Base-by-base conservation (phyloP, 345 rosid species). In the Durio zibethinus region DNA sequence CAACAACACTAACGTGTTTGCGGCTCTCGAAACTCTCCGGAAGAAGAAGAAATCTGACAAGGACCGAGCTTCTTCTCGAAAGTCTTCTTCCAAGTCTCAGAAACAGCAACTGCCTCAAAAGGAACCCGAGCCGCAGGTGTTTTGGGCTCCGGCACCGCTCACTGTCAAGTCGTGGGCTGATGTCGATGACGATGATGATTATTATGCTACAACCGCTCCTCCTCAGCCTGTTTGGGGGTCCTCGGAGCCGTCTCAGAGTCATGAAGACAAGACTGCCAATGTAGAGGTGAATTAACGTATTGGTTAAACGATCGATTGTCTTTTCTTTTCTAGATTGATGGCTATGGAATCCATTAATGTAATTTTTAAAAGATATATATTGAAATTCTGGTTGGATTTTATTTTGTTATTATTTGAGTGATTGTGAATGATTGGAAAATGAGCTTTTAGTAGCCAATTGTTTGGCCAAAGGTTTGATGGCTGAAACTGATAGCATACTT, bases 131-230 rank as follows among this genome's bases (percentile, higher is more conserved):
- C 70, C 85, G 29, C 83, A 71, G 78, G 92, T 87, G 10, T 87
- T 84, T 71, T 89, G 92, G 92, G 79, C 86, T 0, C 89, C 89
- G 60, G 68, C 87, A 25, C 88, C 90, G 0, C 72, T 87, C 74
- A 86, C 77, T 70, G 84, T 48, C 40, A 82, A 80, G 78, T 86
- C 90, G 40, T 89, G 92, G 92, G 92, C 89, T 7, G 92, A 89
- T 81, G 82, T 89, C 3, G 90, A 85, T 40, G 90, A 87, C 4
- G 92, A 89, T 3, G 92, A 89, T 1, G 92, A 89, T 72, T 89
- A 84, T 62, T 89, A 80, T 45, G 87, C 87, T 40, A 89, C 90
- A 76, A 75, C 90, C 42, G 90, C 85, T 40, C 90, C 92, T 36
- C 85, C 76, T 8, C 78, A 65, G 45, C 23, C 88, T 33, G 85